These are phyloP conservation scores for Coelomomyces lativittatus DNA, from an alignment of 371 early-diverging fungal species.

Conservation along the genomic window DNA sequence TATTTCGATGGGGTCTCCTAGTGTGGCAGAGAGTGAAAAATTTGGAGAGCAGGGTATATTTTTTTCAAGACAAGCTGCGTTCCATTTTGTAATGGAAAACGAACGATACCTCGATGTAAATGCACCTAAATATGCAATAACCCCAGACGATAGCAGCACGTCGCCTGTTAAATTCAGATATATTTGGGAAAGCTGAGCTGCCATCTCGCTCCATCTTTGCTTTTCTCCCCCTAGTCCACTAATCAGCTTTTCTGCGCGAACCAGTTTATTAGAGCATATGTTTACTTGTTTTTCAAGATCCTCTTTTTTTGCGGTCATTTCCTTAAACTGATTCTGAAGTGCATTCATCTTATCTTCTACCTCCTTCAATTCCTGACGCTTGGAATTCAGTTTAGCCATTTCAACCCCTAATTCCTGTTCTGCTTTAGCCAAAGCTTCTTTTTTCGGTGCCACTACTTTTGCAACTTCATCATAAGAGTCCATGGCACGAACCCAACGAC, in stretches of 20 bases:
- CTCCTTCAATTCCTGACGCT: constrained; percentile 18
- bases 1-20: constrained; percentile 14
- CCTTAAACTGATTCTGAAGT: constrained; percentile 19
- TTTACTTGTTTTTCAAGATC: constrained; percentile 35
- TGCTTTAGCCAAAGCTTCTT: constrained; percentile 25
- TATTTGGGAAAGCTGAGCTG: constrained; percentile 21
- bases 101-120: constrained; percentile 26
- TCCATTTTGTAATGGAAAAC: constrained; percentile 21
- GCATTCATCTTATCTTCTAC: constrained; percentile 23
- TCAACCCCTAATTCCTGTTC: constrained; percentile 27
- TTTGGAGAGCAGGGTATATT: constrained; percentile 32
- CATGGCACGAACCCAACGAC: constrained; percentile 39
- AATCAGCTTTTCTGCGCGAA: constrained; percentile 35
- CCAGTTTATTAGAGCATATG: constrained; percentile 30
- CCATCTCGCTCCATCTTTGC: constrained; percentile 28
- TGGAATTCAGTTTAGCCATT: constrained; percentile 24
- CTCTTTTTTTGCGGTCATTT: constrained; percentile 30
- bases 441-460: constrained; percentile 36
- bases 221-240: constrained; percentile 30
- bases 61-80: constrained; percentile 9
- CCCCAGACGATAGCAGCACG: constrained; percentile 21
- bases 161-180: constrained; percentile 33
- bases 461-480: constrained; percentile 39
- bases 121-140: constrained; percentile 31
- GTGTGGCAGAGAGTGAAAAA: constrained; percentile 17